A percentile compares a stretch with the other conserved stretches of the same genome.
Evolutionary conservation across 2,329 filamentous ascomycete species (phyloP).

Genomic region (Phaeosphaeriaceae sp.): DNA sequence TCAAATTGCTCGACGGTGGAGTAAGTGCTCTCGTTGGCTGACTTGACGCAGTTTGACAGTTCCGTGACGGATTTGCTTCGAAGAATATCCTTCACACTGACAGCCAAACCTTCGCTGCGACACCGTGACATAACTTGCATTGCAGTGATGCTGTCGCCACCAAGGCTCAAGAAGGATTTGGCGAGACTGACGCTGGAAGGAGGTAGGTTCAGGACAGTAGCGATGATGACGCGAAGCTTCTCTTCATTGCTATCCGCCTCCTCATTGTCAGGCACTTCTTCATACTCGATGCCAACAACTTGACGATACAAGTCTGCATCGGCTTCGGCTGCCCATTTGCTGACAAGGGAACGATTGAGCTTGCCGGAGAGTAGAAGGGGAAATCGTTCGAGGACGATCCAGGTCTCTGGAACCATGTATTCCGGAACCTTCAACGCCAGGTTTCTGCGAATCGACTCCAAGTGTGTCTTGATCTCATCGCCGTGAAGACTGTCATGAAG

Average conservation of each 20-base stretch:
- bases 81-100: slow-evolving; percentile 26
- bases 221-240: slow-evolving; percentile 29
- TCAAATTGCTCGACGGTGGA: slow-evolving; percentile 10
- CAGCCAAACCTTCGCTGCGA: slow-evolving; percentile 10
- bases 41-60: slow-evolving; percentile 7
- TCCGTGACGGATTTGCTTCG: slow-evolving; percentile 18
- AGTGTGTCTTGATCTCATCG: slow-evolving; percentile 21
- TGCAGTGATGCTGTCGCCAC: slow-evolving; percentile 34
- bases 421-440: neutral
- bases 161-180: slow-evolving; percentile 25
- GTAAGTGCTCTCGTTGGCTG: slow-evolving; percentile 1
- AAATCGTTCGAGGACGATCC: slow-evolving; percentile 42
- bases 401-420: slow-evolving; percentile 26
- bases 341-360: slow-evolving; percentile 26
- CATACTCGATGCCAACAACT: slow-evolving; percentile 39
- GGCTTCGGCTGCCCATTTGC: slow-evolving; percentile 51
- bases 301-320: slow-evolving; percentile 32
- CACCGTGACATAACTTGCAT: slow-evolving; percentile 26
- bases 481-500: slow-evolving; percentile 28
- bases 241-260: neutral
- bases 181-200: slow-evolving; percentile 16
- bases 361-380: slow-evolving; percentile 19
- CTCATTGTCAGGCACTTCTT: slow-evolving; percentile 13
- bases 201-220: slow-evolving; percentile 27
- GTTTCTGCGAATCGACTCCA: neutral